Percentiles rank a stretch among this genome's conserved stretches.
Evolutionary conservation across 768 basidiomycete species (phyloP).

Genomic region (Calocybe indica): DNA sequence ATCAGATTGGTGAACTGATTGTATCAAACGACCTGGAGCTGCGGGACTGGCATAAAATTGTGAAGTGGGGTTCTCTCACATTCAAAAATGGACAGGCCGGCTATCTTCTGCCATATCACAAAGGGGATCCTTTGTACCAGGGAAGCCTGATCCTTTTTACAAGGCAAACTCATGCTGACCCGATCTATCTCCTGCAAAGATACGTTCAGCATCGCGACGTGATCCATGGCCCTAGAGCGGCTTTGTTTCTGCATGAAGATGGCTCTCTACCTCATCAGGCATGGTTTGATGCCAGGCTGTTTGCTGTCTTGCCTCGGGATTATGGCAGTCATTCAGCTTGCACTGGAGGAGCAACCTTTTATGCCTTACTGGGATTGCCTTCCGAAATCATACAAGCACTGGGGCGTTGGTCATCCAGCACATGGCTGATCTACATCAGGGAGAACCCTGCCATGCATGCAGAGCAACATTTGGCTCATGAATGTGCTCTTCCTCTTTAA

Average conservation of each 20-base stretch:
- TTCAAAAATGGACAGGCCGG: neutral
- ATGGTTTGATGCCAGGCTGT: slow-evolving; percentile 14
- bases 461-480: too few relatives aligned
- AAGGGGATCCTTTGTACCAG: slow-evolving; percentile 16
- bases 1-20: slow-evolving; percentile 13
- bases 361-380: neutral
- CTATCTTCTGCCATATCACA: slow-evolving; percentile 6
- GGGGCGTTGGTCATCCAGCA: slow-evolving; percentile 29
- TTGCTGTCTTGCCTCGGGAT: slow-evolving; percentile 6
- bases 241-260: neutral
- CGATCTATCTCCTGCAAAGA: slow-evolving; percentile 9
- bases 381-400: slow-evolving; percentile 12
- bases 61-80: neutral
- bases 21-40: slow-evolving; percentile 1
- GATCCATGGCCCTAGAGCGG: slow-evolving; percentile 3
- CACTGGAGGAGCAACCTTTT: slow-evolving; percentile 11
- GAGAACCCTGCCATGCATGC: slow-evolving; percentile 17
- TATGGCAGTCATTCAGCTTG: slow-evolving; percentile 17
- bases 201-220: slow-evolving; percentile 10
- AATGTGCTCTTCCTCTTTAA: too few relatives aligned
- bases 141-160: slow-evolving; percentile 15
- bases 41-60: neutral
- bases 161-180: slow-evolving; percentile 8
- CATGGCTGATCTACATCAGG: slow-evolving; percentile 28
- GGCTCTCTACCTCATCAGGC: neutral